Percentiles rank a stretch among this genome's conserved stretches.
Evolutionary conservation across 2,329 filamentous ascomycete genomes (phyloP).

Genomic region (Neonectria neomacrospora): DNA sequence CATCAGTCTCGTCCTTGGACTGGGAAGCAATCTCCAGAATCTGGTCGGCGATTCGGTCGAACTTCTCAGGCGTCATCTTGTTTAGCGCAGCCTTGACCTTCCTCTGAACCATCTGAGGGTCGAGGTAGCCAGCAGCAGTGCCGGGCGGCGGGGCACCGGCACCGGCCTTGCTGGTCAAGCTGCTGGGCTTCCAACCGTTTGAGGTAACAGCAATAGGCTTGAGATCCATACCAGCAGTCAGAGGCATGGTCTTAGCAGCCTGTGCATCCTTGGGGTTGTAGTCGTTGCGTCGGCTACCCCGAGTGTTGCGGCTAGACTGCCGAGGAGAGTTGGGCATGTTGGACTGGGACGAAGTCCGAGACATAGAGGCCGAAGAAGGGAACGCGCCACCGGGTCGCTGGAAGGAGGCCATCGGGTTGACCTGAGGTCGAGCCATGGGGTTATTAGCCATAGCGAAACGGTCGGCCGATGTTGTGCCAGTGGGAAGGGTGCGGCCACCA

Average conservation of each 20-base stretch:
- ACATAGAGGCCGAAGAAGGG: slow-evolving; percentile 70
- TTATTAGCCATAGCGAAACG: slow-evolving; percentile 75
- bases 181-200: slow-evolving; percentile 91
- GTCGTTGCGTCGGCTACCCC: slow-evolving; percentile 71
- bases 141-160: slow-evolving; percentile 52
- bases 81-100: slow-evolving; percentile 99
- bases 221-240: slow-evolving; percentile 84
- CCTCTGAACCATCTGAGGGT: slow-evolving; percentile 93
- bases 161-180: slow-evolving; percentile 59
- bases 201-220: slow-evolving; percentile 79
- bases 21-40: slow-evolving; percentile 93
- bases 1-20: slow-evolving; percentile 94
- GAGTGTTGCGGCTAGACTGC: slow-evolving; percentile 68
- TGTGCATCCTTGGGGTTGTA: slow-evolving; percentile 71
- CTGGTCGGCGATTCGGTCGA: slow-evolving; percentile 93
- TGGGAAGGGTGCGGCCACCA: slow-evolving; percentile 69
- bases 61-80: slow-evolving; percentile 99
- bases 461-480: slow-evolving; percentile 81
- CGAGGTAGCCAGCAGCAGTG: slow-evolving; percentile 69
- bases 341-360: slow-evolving; percentile 71
- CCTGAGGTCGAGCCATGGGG: slow-evolving; percentile 57
- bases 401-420: slow-evolving; percentile 56
- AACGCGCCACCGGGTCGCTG: slow-evolving; percentile 66
- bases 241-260: slow-evolving; percentile 87
- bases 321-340: slow-evolving; percentile 78